Conservation (phyloP, 1,284 basidiomycete genomes). For the Chalciporus sp. region DNA sequence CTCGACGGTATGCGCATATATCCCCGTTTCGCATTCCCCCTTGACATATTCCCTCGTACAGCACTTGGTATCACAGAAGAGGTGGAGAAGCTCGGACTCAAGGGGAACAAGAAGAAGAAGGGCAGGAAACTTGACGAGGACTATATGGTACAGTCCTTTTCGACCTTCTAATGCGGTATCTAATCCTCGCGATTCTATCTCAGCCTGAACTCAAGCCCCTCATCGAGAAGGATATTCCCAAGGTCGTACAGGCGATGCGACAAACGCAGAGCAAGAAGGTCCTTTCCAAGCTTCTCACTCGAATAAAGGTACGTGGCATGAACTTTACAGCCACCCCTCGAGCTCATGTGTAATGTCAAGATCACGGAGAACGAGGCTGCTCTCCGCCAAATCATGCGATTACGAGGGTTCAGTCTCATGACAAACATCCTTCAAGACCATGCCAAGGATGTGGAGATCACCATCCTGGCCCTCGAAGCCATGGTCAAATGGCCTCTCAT, state of each 20-base stretch:
- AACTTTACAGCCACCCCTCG: not conserved
- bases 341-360: conserved; percentile 40
- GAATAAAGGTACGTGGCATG: conserved; percentile 68
- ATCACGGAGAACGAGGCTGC: conserved; percentile 84
- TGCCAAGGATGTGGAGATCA: conserved; percentile 70
- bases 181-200: conserved; percentile 2
- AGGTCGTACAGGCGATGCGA: conserved; percentile 89
- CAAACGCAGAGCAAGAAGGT: conserved; percentile 88
- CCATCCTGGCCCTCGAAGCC: conserved; percentile 71
- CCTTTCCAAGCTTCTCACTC: conserved; percentile 80
- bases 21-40: not conserved
- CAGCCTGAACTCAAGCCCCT: conserved; percentile 79
- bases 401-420: conserved; percentile 95
- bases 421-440: conserved; percentile 86
- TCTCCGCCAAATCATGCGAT: conserved; percentile 85
- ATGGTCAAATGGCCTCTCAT: conserved; percentile 84
- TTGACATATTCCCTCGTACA: conserved; percentile 32
- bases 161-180: not conserved
- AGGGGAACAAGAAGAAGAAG: conserved; percentile 90
- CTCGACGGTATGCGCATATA: conserved; percentile 73
- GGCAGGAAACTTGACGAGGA: conserved; percentile 94
- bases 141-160: conserved; percentile 63
- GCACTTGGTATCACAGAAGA: conserved; percentile 96
- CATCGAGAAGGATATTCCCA: conserved; percentile 79
- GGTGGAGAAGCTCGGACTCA: conserved; percentile 77